These are phyloP conservation scores for Lyophyllum atratum DNA, from an alignment of 768 basidiomycete genomes.

Conservation along the genomic window DNA sequence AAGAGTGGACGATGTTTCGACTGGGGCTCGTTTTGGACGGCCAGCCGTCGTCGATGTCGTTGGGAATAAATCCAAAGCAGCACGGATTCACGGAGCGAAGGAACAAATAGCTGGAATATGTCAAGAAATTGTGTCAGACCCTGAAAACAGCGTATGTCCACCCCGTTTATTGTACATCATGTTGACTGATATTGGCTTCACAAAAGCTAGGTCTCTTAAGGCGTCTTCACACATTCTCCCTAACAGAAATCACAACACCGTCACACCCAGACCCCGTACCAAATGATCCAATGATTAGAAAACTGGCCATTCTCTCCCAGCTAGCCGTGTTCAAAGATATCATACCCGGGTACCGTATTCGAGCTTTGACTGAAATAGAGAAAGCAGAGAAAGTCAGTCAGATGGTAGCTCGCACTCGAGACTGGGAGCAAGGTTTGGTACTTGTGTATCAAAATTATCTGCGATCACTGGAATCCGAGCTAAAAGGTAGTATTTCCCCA, in stretches of 20 bases:
- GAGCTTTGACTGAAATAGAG: slow-evolving; percentile 86
- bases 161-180: not conserved
- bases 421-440: slow-evolving; percentile 95
- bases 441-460: slow-evolving; percentile 87
- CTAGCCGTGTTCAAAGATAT: slow-evolving; percentile 95
- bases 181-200: slow-evolving; percentile 3
- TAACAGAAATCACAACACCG: slow-evolving; percentile 68
- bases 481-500: slow-evolving; percentile 65
- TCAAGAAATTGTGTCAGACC: slow-evolving; percentile 92
- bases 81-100: slow-evolving; percentile 76
- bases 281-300: slow-evolving; percentile 84
- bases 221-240: slow-evolving; percentile 88
- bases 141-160: slow-evolving; percentile 85
- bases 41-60: slow-evolving; percentile 76
- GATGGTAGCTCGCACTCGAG: slow-evolving; percentile 84
- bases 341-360: slow-evolving; percentile 94
- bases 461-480: slow-evolving; percentile 78
- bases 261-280: slow-evolving; percentile 67
- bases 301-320: slow-evolving; percentile 86
- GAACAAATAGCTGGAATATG: slow-evolving; percentile 94
- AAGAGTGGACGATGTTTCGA: slow-evolving; percentile 69
- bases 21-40: slow-evolving; percentile 87
- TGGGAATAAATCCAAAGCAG: slow-evolving; percentile 61
- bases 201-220: slow-evolving; percentile 84
- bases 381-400: slow-evolving; percentile 93